Evolutionary conservation across 2,329 filamentous ascomycete species (phyloP).

Genomic region (Magnaporthiopsis incrustans): DNA sequence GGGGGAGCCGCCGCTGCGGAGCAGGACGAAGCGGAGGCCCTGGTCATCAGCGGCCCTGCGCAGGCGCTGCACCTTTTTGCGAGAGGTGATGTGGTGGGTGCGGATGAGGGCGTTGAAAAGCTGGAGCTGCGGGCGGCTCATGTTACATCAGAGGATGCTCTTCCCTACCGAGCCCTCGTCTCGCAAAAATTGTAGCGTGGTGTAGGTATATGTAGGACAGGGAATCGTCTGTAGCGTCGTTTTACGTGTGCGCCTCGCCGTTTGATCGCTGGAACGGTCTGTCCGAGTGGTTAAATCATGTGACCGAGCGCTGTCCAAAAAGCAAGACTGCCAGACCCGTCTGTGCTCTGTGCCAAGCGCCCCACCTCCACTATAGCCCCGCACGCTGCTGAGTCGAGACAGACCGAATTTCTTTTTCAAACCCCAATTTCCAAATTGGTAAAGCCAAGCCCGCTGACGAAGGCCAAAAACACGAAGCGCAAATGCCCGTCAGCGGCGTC

Average conservation of each 20-base stretch:
- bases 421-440: not conserved
- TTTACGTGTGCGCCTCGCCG: not conserved
- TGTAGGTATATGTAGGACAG: too few species aligned
- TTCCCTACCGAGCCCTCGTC: not conserved
- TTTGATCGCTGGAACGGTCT: not conserved
- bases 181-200: not conserved
- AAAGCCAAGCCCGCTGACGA: not conserved
- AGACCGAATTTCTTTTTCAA: not conserved
- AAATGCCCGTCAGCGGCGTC: not conserved
- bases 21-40: conserved; percentile 53
- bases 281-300: not conserved
- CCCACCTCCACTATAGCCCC: not conserved
- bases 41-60: conserved; percentile 55
- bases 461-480: not conserved
- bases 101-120: conserved; percentile 54
- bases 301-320: not conserved
- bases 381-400: not conserved
- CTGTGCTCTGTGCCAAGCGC: not conserved
- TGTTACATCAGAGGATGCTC: not conserved
- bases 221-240: not conserved
- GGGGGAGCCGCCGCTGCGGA: conserved; percentile 60
- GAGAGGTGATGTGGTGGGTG: conserved; percentile 74
- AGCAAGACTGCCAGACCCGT: not conserved
- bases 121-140: not conserved
- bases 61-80: conserved; percentile 58